Conservation (phyloP, 495 filamentous ascomycete genomes). For the Schizothecium vesticola region DNA sequence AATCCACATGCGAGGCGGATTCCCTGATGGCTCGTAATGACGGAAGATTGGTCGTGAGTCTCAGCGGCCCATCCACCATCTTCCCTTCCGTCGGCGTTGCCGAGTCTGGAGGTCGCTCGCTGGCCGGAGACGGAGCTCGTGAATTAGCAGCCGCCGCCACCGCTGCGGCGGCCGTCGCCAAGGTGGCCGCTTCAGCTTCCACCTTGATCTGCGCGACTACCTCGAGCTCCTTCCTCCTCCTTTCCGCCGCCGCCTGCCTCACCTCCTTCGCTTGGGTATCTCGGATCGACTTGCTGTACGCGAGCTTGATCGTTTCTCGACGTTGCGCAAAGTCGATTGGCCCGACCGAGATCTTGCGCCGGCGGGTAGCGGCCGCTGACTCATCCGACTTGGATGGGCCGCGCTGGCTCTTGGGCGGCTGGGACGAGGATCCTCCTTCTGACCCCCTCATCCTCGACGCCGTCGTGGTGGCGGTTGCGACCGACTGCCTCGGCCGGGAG, state of each 20-base stretch:
- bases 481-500: conserved; percentile 72
- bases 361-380: conserved; percentile 22
- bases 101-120: conserved; percentile 1
- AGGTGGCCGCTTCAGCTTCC: conserved; percentile 28
- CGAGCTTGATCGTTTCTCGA: conserved; percentile 70
- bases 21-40: conserved; percentile 12
- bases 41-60: conserved; percentile 25
- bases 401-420: conserved; percentile 35
- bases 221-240: conserved; percentile 37
- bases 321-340: conserved; percentile 74
- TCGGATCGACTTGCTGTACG: conserved; percentile 70
- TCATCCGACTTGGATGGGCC: conserved; percentile 31
- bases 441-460: conserved; percentile 55
- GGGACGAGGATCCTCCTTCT: conserved; percentile 29
- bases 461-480: conserved; percentile 65
- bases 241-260: conserved; percentile 38
- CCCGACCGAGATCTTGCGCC: conserved; percentile 51
- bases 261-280: conserved; percentile 60
- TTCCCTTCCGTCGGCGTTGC: conserved; percentile 6
- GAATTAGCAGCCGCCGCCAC: conserved; percentile 13
- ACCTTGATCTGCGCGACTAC: conserved; percentile 31
- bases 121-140: neutral
- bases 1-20: conserved; percentile 39
- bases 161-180: conserved; percentile 20
- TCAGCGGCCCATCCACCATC: conserved; percentile 22